These are phyloP conservation scores for Chalaropsis thielavioides DNA, from an alignment of 2,329 filamentous ascomycete species.

Conservation along the genomic window DNA sequence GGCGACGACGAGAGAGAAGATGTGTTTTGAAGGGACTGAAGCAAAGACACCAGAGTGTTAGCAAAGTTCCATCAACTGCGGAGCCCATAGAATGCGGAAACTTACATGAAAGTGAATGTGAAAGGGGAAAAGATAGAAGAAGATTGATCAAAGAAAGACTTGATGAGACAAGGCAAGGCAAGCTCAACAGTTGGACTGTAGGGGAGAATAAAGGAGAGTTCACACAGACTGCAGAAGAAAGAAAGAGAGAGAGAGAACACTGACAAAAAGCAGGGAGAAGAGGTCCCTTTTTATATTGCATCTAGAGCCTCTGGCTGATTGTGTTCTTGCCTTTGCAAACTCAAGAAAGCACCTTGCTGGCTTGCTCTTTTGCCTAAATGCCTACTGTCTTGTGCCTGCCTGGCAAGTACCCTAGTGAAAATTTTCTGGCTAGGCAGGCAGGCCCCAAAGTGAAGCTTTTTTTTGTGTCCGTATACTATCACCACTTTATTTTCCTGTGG, in stretches of 20 bases:
- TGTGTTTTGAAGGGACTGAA: neutral
- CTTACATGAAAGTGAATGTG: constrained; percentile 3
- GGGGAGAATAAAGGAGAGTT: neutral
- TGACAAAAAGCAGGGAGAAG: neutral
- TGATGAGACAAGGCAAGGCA: neutral
- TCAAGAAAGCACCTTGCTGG: neutral
- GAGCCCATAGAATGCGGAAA: neutral
- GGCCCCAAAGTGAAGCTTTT: neutral
- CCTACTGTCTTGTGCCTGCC: neutral
- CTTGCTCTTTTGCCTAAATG: neutral
- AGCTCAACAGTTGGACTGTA: neutral
- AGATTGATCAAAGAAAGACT: neutral
- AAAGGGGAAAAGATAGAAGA: neutral
- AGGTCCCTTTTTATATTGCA: neutral
- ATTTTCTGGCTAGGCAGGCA: neutral
- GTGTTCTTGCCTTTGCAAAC: neutral
- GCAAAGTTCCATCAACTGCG: neutral
- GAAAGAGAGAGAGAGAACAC: neutral
- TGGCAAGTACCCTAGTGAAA: neutral
- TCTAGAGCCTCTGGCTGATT: neutral
- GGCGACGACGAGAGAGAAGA: neutral
- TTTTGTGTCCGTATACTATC: neutral
- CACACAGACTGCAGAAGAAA: neutral
- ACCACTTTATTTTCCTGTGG: neutral
- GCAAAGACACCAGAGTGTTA: neutral